Conservation (phyloP, 805 yeast genomes). For the Barnettozyma vustinii region DNA sequence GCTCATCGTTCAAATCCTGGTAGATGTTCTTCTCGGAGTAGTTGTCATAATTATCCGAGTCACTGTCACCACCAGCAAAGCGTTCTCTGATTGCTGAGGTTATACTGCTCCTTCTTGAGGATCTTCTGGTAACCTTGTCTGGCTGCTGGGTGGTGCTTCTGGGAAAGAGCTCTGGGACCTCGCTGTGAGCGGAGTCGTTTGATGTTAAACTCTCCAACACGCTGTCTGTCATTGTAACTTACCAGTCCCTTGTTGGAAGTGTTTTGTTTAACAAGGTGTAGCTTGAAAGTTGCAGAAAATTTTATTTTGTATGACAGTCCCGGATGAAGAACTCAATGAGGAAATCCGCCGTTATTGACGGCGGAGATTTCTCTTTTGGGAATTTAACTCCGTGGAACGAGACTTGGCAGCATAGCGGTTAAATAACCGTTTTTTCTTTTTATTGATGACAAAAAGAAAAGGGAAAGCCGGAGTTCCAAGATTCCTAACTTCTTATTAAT, state of each 20-base stretch:
- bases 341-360: too few species aligned
- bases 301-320: too few species aligned
- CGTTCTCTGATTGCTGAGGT: slow-evolving; percentile 1
- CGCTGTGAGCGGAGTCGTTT: background rate
- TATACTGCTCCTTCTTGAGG: slow-evolving; percentile 3
- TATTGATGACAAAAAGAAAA: too few species aligned
- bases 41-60: slow-evolving; percentile 8
- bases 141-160: background rate
- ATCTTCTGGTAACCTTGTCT: background rate
- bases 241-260: background rate
- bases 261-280: too few species aligned
- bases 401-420: too few species aligned
- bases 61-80: background rate
- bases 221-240: background rate
- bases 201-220: background rate
- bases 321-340: too few species aligned
- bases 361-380: too few species aligned
- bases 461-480: too few species aligned
- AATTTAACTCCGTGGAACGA: too few species aligned
- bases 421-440: too few species aligned
- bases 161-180: background rate
- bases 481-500: too few species aligned
- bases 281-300: too few species aligned
- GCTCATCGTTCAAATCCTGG: slow-evolving; percentile 30
- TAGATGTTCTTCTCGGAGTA: slow-evolving; percentile 32